Evolutionary conservation across 2,329 filamentous ascomycete genomes (phyloP), one percentile per base, ranked within the genome.

Genomic region (Ramularia endophylla): DNA sequence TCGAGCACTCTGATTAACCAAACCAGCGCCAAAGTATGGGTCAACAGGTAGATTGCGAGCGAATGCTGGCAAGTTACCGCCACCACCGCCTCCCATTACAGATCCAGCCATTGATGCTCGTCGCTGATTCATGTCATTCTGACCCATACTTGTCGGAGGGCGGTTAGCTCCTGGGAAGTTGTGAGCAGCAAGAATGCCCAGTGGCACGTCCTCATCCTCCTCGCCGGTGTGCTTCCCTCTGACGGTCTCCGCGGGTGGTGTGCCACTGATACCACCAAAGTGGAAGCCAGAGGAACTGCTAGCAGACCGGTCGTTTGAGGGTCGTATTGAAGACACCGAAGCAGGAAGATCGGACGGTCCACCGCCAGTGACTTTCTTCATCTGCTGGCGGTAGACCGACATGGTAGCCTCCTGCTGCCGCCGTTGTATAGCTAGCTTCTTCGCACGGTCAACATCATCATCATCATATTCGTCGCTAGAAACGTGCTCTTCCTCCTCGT

Each of bases 341-440:
- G 52, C 53, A 3, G 72, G 62, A 9, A 65, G 52, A 30, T 68
- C 65, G 8, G 72, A 63, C 4, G 73, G 63, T 16, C 79, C 68
- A 53, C 90, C 86, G 35, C 88, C 88, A 1, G 87, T 94, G 20
- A 92, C 84, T 66, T 94, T 94, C 85, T 90, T 94, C 88, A 94
- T 95, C 65, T 92, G 85, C 62, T 95, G 88, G 43, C 88, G 79
- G 63, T 94, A 94, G 2, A 94, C 83, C 1, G 87, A 77, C 71
- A 95, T 82, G 61, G 92, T 87, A 9, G 88, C 88, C 64, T 94
- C 87, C 61, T 95, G 88, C 70, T 89, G 92, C 56, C 81, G 78
- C 49, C 88, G 75, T 61, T 92, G 86, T 60, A 81, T 85, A 13
- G 83, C 79, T 34, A 83, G 73, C 58, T 85, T 75, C 58, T 74